phyloP scores from a whole-genome alignment of 2,329 filamentous ascomycete species.

The Clonostachys chloroleuca region DNA sequence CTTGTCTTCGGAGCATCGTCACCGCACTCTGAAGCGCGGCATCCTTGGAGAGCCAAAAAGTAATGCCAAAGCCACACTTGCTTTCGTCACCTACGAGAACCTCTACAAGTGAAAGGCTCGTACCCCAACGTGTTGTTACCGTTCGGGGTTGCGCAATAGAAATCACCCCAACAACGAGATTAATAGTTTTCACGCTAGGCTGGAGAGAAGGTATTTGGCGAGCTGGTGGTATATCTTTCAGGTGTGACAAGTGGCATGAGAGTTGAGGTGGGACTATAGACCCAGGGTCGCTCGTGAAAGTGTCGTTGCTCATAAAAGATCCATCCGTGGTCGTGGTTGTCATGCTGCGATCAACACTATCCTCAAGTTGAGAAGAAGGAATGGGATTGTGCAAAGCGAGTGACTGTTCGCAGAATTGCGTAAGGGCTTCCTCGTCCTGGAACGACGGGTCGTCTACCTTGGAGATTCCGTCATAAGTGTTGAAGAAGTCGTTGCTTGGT shows the following conservation, averaged over 20 bases:
- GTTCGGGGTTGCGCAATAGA: constrained; percentile 63
- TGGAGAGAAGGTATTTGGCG: constrained; percentile 59
- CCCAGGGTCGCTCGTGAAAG: constrained; percentile 25
- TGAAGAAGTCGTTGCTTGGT: constrained; percentile 39
- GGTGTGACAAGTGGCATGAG: constrained; percentile 38
- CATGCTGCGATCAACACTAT: constrained; percentile 24
- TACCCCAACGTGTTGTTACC: constrained; percentile 63
- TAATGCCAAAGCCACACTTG: constrained; percentile 72
- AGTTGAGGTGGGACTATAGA: constrained; percentile 9
- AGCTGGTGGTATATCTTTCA: constrained; percentile 68
- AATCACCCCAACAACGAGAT: constrained; percentile 77
- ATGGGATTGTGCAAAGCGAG: constrained; percentile 65
- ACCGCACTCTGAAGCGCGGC: constrained; percentile 23
- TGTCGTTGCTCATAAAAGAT: constrained; percentile 14
- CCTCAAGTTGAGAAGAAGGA: constrained; percentile 54
- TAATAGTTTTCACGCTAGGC: constrained; percentile 79
- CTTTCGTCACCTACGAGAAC: constrained; percentile 84
- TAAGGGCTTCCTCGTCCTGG: constrained; percentile 34
- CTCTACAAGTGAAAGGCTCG: constrained; percentile 64
- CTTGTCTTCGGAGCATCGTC: constrained; percentile 56
- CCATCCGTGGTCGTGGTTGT: constrained; percentile 3
- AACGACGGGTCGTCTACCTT: constrained; percentile 10
- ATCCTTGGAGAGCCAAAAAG: constrained; percentile 68
- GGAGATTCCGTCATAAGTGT: constrained; percentile 29
- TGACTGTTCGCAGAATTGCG: constrained; percentile 75